Conservation (phyloP, 306 rosid species). For the peach (Prunus persica) region DNA sequence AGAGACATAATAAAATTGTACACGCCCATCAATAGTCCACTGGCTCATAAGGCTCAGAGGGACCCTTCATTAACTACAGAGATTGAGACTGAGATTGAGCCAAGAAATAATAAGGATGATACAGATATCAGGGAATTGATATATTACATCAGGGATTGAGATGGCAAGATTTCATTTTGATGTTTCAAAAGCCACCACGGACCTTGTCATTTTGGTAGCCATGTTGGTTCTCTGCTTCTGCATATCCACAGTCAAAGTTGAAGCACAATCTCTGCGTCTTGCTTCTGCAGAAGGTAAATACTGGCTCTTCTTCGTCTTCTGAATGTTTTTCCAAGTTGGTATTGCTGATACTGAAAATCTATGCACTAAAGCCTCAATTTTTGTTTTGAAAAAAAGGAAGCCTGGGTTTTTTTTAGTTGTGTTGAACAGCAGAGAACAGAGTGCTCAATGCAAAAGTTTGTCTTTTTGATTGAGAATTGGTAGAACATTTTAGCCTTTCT, state of each 20-base stretch:
- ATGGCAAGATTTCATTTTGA: background rate
- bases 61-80: background rate
- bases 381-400: background rate
- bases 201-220: background rate
- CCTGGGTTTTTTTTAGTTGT: background rate
- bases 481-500: no score
- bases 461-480: background rate
- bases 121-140: background rate
- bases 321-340: background rate
- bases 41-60: background rate
- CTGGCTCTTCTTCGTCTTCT: background rate
- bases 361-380: background rate
- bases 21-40: background rate
- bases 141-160: no score
- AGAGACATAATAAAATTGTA: background rate
- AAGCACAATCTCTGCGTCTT: background rate
- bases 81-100: background rate
- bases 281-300: background rate
- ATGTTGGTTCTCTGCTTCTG: slow-evolving; percentile 6
- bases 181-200: no score
- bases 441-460: background rate
- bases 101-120: background rate
- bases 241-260: background rate
- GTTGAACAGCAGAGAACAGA: background rate
- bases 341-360: background rate